Conservation (phyloP, 768 basidiomycete species). For the Termitomyces sp. region DNA sequence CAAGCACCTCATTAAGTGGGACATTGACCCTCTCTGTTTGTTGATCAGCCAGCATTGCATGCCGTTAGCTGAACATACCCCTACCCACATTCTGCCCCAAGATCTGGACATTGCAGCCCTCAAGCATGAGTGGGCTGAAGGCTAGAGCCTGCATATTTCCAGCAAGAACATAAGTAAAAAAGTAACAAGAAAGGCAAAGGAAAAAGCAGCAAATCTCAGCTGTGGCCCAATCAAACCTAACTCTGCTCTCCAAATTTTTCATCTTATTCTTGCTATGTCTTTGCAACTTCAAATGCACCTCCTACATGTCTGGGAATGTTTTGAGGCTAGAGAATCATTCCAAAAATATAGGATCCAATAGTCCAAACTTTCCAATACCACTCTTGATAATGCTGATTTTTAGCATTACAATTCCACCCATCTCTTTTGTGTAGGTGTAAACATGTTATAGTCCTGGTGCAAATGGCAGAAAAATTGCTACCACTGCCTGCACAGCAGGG, state of each 20-base stretch:
- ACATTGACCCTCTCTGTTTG: slow-evolving; percentile 73
- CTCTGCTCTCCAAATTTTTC: slow-evolving; percentile 58
- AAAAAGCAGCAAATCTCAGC: slow-evolving; percentile 76
- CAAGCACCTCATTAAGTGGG: slow-evolving; percentile 75
- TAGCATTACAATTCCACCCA: too few relatives aligned
- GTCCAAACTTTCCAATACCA: too few relatives aligned
- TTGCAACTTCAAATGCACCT: slow-evolving; percentile 72
- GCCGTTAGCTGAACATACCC: slow-evolving; percentile 85
- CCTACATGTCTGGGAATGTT: too few relatives aligned
- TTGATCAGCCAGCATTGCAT: slow-evolving; percentile 92
- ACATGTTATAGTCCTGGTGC: too few relatives aligned
- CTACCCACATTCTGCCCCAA: slow-evolving; percentile 92
- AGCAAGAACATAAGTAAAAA: neutral
- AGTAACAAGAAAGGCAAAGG: neutral
- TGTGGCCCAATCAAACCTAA: slow-evolving; percentile 84
- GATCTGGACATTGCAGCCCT: slow-evolving; percentile 80
- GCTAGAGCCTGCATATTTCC: slow-evolving; percentile 59
- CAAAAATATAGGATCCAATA: too few relatives aligned
- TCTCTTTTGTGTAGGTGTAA: too few relatives aligned
- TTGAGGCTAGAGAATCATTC: too few relatives aligned
- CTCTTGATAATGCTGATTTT: too few relatives aligned
- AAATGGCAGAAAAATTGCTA: too few relatives aligned
- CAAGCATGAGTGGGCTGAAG: slow-evolving; percentile 78
- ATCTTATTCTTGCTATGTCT: slow-evolving; percentile 75
- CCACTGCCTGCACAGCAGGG: too few relatives aligned